Conservation (phyloP, 2,329 filamentous ascomycete genomes). For the Fusarium algeriense region DNA sequence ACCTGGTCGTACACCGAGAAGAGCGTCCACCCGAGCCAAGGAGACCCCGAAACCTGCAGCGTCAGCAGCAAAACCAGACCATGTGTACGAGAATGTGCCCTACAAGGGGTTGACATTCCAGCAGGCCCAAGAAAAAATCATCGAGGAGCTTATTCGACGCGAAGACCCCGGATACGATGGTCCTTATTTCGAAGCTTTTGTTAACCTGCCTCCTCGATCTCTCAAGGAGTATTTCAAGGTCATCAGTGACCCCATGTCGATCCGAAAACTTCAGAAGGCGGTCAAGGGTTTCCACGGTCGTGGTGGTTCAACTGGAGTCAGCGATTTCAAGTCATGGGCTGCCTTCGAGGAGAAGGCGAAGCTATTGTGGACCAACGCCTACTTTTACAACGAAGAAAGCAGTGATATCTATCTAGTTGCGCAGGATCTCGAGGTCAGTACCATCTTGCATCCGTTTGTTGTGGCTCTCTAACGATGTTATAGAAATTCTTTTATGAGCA, state of each 20-base stretch:
- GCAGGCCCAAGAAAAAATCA: slow-evolving; percentile 86
- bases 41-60: slow-evolving; percentile 53
- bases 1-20: slow-evolving; percentile 53
- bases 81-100: slow-evolving; percentile 66
- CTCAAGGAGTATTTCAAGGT: slow-evolving; percentile 89
- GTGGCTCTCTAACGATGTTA: slow-evolving; percentile 21
- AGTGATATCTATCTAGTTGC: slow-evolving; percentile 86
- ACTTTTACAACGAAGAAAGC: slow-evolving; percentile 90
- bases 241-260: slow-evolving; percentile 83
- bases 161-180: slow-evolving; percentile 77
- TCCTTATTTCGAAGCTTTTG: slow-evolving; percentile 78
- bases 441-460: not conserved
- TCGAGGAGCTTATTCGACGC: slow-evolving; percentile 79
- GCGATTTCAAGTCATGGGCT: slow-evolving; percentile 84
- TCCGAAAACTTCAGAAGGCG: slow-evolving; percentile 81
- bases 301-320: slow-evolving; percentile 70
- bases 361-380: slow-evolving; percentile 88
- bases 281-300: slow-evolving; percentile 80
- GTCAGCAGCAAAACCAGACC: slow-evolving; percentile 60
- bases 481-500: slow-evolving; percentile 77
- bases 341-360: slow-evolving; percentile 83
- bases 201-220: slow-evolving; percentile 79
- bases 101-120: slow-evolving; percentile 84
- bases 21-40: slow-evolving; percentile 48
- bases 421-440: slow-evolving; percentile 78